These are phyloP conservation scores for Phytophthora constricta DNA, from an alignment of 352 stramenopile genomes.

Conservation along the genomic window DNA sequence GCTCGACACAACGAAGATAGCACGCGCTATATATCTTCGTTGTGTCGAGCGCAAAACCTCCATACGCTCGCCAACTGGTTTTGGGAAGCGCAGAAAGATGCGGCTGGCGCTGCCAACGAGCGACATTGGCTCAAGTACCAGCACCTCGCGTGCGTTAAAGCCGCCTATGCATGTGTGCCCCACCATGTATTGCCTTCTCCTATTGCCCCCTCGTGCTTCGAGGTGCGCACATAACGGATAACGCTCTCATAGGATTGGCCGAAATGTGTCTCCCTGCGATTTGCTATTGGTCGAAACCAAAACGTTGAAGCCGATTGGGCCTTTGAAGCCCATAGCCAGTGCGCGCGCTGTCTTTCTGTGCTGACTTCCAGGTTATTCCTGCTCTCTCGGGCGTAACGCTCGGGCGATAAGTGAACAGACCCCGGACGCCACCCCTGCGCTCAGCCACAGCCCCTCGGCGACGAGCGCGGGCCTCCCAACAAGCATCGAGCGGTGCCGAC, in stretches of 20 bases:
- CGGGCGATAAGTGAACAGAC: conserved; percentile 25
- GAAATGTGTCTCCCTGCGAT: too few species aligned
- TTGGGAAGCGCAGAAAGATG: neutral
- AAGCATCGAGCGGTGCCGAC: too few species aligned
- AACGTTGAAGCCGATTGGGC: neutral
- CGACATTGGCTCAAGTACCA: too few species aligned
- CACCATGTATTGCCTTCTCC: too few species aligned
- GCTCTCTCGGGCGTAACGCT: conserved; percentile 13
- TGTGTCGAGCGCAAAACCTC: neutral
- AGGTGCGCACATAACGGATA: too few species aligned
- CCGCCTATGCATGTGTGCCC: too few species aligned
- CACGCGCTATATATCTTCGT: conserved; percentile 17
- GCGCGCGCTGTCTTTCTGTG: conserved; percentile 15
- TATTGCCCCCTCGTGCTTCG: too few species aligned
- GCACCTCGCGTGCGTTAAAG: too few species aligned
- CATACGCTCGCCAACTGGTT: neutral
- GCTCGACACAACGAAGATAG: neutral
- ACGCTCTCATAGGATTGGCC: too few species aligned
- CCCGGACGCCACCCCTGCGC: neutral
- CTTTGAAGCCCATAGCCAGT: neutral
- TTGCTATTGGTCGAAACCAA: neutral
- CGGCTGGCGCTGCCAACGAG: neutral
- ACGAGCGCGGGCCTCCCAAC: conserved; percentile 3
- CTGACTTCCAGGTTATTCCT: conserved; percentile 30
- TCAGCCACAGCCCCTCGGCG: conserved; percentile 20